phyloP scores from a whole-genome alignment of 2,329 filamentous ascomycete genomes.

The Cadophora sp. region DNA sequence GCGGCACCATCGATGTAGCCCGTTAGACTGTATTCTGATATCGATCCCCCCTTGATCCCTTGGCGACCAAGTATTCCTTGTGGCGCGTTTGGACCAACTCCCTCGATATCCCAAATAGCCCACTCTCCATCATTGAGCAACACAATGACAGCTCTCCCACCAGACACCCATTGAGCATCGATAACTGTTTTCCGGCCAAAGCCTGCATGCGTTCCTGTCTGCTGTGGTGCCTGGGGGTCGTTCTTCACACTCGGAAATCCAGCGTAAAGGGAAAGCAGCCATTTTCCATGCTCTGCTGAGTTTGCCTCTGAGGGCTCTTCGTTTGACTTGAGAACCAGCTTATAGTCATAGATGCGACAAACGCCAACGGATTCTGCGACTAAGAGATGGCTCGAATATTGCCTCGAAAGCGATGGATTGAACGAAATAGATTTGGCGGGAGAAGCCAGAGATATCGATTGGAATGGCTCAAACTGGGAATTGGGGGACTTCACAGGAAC shows the following conservation, averaged over 20 bases:
- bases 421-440: constrained; percentile 64
- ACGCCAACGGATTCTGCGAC: constrained; percentile 61
- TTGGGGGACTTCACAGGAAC: constrained; percentile 51
- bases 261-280: constrained; percentile 67
- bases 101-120: constrained; percentile 72
- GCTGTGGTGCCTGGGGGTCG: constrained; percentile 48
- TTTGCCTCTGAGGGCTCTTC: constrained; percentile 55
- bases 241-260: constrained; percentile 39
- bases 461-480: constrained; percentile 57
- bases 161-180: constrained; percentile 66
- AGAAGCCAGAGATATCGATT: constrained; percentile 63
- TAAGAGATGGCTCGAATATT: constrained; percentile 62
- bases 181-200: constrained; percentile 64
- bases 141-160: constrained; percentile 64
- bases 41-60: constrained; percentile 60
- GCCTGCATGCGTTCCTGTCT: constrained; percentile 56
- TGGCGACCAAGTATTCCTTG: constrained; percentile 49
- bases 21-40: constrained; percentile 63
- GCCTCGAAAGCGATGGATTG: constrained; percentile 55
- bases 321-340: constrained; percentile 58
- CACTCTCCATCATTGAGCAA: constrained; percentile 69
- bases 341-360: constrained; percentile 68
- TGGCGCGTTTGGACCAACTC: constrained; percentile 57
- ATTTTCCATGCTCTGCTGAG: constrained; percentile 61
- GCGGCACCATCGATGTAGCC: constrained; percentile 66